A percentile compares a stretch with the other conserved stretches of the same genome.
Evolutionary conservation across 2,329 filamentous ascomycete genomes (phyloP).

Genomic region (Clarireedia sp.): DNA sequence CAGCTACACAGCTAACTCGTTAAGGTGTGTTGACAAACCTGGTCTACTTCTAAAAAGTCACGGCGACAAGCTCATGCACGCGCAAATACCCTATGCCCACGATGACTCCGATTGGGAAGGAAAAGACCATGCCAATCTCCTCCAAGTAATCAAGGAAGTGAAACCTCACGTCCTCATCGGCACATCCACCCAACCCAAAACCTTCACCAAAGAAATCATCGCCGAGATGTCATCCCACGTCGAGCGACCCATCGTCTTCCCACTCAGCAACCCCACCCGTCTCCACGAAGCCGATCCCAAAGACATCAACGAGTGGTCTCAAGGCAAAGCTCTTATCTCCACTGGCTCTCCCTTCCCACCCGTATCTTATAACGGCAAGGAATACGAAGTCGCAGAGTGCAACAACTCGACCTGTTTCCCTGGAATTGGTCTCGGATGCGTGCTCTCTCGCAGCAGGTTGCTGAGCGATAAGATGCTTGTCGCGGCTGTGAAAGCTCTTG

Average conservation of each 20-base stretch:
- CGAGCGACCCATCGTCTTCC: conserved; percentile 68
- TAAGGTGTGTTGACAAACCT: conserved; percentile 71
- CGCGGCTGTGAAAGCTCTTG: conserved; percentile 66
- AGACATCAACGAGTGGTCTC: conserved; percentile 71
- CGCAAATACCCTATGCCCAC: conserved; percentile 61
- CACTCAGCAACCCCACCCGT: conserved; percentile 76
- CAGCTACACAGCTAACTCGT: not conserved
- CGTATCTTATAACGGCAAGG: conserved; percentile 49
- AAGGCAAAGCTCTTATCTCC: conserved; percentile 69
- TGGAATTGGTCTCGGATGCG: conserved; percentile 72
- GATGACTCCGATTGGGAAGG: conserved; percentile 55
- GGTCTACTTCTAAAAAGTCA: conserved; percentile 63
- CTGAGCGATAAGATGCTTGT: conserved; percentile 76
- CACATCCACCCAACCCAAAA: conserved; percentile 68
- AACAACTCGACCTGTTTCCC: conserved; percentile 85
- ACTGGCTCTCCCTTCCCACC: conserved; percentile 78
- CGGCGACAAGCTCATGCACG: conserved; percentile 52
- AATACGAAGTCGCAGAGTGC: conserved; percentile 62
- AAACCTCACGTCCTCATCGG: conserved; percentile 78
- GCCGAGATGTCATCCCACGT: conserved; percentile 68
- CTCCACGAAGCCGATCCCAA: conserved; percentile 75
- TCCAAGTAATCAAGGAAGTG: conserved; percentile 59
- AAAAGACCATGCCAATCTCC: conserved; percentile 48
- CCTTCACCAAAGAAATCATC: conserved; percentile 68
- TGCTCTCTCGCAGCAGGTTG: conserved; percentile 59